Percentiles rank a stretch among this genome's conserved stretches.
Evolutionary conservation across 2,329 filamentous ascomycete genomes (phyloP).

Genomic region (Aspergillus alliaceus): DNA sequence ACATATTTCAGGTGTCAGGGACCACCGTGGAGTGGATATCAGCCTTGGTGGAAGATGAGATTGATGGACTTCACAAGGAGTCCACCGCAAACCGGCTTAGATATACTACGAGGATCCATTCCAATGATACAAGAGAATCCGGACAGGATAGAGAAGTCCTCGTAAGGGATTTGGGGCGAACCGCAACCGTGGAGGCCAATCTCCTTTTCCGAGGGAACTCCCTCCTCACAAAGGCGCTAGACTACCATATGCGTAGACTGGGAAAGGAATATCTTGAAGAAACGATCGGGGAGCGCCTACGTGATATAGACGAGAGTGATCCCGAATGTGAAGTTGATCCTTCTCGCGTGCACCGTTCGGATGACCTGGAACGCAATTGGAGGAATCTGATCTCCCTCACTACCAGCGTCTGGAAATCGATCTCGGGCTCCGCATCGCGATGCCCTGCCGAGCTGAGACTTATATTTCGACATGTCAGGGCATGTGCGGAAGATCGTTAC

Average conservation of each 20-base stretch:
- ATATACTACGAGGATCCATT: conserved; percentile 64
- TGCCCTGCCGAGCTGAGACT: conserved; percentile 80
- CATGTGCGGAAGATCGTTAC: conserved; percentile 91
- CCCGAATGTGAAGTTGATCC: conserved; percentile 95
- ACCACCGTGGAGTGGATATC: conserved; percentile 86
- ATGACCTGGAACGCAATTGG: conserved; percentile 85
- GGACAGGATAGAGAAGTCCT: conserved; percentile 59
- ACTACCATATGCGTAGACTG: conserved; percentile 91
- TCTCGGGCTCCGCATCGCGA: conserved; percentile 69
- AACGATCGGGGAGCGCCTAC: conserved; percentile 78
- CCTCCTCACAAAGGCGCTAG: conserved; percentile 85
- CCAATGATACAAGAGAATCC: conserved; percentile 59
- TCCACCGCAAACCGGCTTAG: conserved; percentile 64
- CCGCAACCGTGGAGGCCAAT: conserved; percentile 77
- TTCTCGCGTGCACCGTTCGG: conserved; percentile 64
- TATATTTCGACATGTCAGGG: conserved; percentile 86
- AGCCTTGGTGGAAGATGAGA: conserved; percentile 92
- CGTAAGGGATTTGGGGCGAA: conserved; percentile 64
- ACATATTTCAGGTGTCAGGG: conserved; percentile 93
- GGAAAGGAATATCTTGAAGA: conserved; percentile 92
- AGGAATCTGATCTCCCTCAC: conserved; percentile 72
- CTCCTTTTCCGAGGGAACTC: conserved; percentile 94
- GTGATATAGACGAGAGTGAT: conserved; percentile 86
- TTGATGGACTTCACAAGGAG: conserved; percentile 87
- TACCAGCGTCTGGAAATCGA: conserved; percentile 81